Base-by-base conservation (phyloP, 345 rosid genomes). In the Odontarrhena argentea region DNA sequence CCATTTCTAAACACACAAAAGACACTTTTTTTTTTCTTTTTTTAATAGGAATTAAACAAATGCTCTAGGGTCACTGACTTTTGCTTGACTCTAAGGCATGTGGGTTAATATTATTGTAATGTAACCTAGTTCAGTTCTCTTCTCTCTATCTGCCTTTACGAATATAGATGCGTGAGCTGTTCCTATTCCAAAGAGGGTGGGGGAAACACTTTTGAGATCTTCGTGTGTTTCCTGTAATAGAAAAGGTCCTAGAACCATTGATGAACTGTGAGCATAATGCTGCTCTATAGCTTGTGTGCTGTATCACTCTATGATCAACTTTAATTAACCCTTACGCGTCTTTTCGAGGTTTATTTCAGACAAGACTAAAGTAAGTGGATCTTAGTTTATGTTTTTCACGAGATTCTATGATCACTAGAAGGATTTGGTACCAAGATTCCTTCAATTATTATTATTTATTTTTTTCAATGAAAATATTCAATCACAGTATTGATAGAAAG, bases 41-140 rank as follows among this genome's bases (percentile, higher is more conserved):
- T 15, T 36, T 58, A 71, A 44, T 40, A 59, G 67, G 22, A 18
- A 32, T 5, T 74, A 67, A 74, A 74, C 59, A 61, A 68, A 74
- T 74, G 22, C 35, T 52, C 36, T 73, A 74, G 73, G 69, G 73
- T 74, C 73, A 60, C 65, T 74, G 73, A 61, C 77, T 74, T 73
- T 74, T 67, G 53, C 69, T 54, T 67, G 54, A 40, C 77, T 60
- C 69, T 74, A 67, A 74, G 73, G 45, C 63, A 54, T 60, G 68
- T 60, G 46, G 30, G 12, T 30, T 59, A 46, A 65, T 15, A 65
- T 26, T 56, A 65, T 73, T 18, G 36, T 51, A 43, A 30, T 67
- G 64, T 41, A 55, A 74, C 73, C 64, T 54, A 74, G 67, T 65
- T 41, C 64, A 74, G 67, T 32, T 50, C 59, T 49, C 56, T 48